phyloP scores from a whole-genome alignment of 805 yeast species.

The Yamadazyma endophytica region DNA sequence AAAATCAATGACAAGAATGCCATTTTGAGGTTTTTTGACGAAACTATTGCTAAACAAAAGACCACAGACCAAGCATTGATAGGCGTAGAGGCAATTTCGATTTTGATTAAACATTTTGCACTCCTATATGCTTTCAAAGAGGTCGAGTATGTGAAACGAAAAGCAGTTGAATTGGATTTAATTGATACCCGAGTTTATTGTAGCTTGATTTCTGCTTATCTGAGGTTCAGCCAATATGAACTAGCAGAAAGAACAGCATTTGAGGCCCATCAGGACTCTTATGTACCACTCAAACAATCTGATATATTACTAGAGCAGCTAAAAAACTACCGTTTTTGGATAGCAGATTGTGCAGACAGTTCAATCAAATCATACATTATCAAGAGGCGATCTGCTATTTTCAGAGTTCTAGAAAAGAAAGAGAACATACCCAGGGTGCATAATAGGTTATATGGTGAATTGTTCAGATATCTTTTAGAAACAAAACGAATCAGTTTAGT shows the following conservation, averaged over 20 bases:
- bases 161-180: conserved; percentile 15
- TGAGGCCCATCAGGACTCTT: conserved; percentile 26
- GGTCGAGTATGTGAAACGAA: conserved; percentile 12
- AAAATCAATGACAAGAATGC: conserved; percentile 20
- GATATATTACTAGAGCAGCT: conserved; percentile 24
- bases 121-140: conserved; percentile 17
- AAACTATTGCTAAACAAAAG: conserved; percentile 16
- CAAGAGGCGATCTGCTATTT: conserved; percentile 4
- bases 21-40: conserved; percentile 24
- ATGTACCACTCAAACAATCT: conserved; percentile 25
- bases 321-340: conserved; percentile 29
- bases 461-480: conserved; percentile 20
- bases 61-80: conserved; percentile 13
- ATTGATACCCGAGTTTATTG: conserved; percentile 22
- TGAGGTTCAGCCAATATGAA: conserved; percentile 25
- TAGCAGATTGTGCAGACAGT: conserved; percentile 6
- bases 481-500: conserved; percentile 17
- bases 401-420: no score
- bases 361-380: conserved; percentile 2
- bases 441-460: conserved; percentile 18
- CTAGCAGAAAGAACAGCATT: conserved; percentile 27
- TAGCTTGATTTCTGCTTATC: conserved; percentile 24
- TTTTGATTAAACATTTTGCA: conserved; percentile 19
- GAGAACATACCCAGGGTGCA: not conserved
- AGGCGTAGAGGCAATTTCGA: conserved; percentile 12